Percentiles rank a stretch among this genome's conserved stretches.
Evolutionary conservation across 345 rosid genomes (phyloP).

Genomic region (Melastoma malabathricum): DNA sequence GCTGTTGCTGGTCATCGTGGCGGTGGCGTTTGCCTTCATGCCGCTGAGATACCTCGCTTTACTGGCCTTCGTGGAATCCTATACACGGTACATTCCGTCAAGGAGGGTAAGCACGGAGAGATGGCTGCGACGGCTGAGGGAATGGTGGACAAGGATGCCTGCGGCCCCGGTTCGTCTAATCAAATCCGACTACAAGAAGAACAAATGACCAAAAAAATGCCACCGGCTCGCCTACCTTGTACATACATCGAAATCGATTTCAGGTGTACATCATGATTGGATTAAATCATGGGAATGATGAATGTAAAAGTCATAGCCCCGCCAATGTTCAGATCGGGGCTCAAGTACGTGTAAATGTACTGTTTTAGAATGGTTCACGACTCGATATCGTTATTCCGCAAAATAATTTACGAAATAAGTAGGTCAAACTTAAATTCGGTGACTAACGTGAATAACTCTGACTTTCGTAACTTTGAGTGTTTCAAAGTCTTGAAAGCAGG

Average conservation of each 20-base stretch:
- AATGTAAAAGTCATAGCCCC: too few relatives aligned
- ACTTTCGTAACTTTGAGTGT: too few relatives aligned
- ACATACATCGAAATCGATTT: not conserved
- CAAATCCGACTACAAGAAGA: slow-evolving; percentile 53
- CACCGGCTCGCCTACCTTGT: not conserved
- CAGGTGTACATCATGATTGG: slow-evolving; percentile 1
- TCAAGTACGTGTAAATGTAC: too few relatives aligned
- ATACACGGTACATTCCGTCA: slow-evolving; percentile 59
- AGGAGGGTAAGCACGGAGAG: slow-evolving; percentile 69
- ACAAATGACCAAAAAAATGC: slow-evolving; percentile 20
- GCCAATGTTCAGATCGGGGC: too few relatives aligned
- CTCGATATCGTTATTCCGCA: too few relatives aligned
- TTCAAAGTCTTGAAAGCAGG: too few relatives aligned
- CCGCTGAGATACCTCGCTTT: slow-evolving; percentile 41
- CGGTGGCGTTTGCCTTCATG: slow-evolving; percentile 39
- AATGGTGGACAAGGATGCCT: slow-evolving; percentile 89
- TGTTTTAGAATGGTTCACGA: too few relatives aligned
- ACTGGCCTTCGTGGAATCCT: slow-evolving; percentile 48
- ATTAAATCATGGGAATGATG: not conserved
- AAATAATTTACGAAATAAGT: too few relatives aligned
- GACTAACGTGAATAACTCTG: too few relatives aligned
- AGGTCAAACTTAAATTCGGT: too few relatives aligned
- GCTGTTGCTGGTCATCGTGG: slow-evolving; percentile 34
- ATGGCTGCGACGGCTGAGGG: slow-evolving; percentile 55
- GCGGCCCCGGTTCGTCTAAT: slow-evolving; percentile 77